Conservation (phyloP, 1,284 basidiomycete genomes). For the Ceratobasidium papillatum region DNA sequence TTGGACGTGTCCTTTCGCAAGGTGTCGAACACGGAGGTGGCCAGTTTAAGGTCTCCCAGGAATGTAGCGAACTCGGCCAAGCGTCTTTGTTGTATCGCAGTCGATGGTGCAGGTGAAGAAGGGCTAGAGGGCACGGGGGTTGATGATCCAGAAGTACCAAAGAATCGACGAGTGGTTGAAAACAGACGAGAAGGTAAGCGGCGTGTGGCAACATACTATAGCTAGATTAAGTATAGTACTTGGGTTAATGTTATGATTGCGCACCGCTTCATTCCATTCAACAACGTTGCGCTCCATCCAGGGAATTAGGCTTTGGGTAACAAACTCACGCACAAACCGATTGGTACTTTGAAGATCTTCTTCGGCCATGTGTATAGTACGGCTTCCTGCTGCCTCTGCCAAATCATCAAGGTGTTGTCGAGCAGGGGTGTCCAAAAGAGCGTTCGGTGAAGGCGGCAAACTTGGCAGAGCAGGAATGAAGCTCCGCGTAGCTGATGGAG, state of each 20-base stretch:
- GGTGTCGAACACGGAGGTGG: constrained; percentile 85
- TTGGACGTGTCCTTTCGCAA: constrained; percentile 72
- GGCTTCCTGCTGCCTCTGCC: neutral
- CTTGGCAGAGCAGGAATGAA: constrained; percentile 71
- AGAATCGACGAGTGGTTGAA: constrained; percentile 90
- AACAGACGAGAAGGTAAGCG: constrained; percentile 82
- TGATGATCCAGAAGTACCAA: constrained; percentile 66
- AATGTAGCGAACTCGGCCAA: constrained; percentile 96
- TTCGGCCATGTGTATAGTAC: constrained; percentile 65
- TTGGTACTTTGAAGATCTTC: constrained; percentile 83
- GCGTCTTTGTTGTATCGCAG: constrained; percentile 70
- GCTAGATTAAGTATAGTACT: neutral
- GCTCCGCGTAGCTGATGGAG: constrained; percentile 64
- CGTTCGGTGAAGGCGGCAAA: constrained; percentile 60
- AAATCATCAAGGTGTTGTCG: constrained; percentile 24
- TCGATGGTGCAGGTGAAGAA: constrained; percentile 52
- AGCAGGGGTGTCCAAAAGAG: constrained; percentile 46
- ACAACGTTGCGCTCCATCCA: constrained; percentile 96
- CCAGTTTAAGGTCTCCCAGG: constrained; percentile 88
- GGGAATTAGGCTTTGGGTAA: constrained; percentile 89
- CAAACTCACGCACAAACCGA: constrained; percentile 87
- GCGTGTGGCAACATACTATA: constrained; percentile 77
- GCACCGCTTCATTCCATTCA: constrained; percentile 91
- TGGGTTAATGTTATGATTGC: constrained; percentile 45
- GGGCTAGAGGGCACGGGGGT: constrained; percentile 56